Base-by-base conservation (phyloP, 495 filamentous ascomycete species). In the Mycothermus thermophilus region DNA sequence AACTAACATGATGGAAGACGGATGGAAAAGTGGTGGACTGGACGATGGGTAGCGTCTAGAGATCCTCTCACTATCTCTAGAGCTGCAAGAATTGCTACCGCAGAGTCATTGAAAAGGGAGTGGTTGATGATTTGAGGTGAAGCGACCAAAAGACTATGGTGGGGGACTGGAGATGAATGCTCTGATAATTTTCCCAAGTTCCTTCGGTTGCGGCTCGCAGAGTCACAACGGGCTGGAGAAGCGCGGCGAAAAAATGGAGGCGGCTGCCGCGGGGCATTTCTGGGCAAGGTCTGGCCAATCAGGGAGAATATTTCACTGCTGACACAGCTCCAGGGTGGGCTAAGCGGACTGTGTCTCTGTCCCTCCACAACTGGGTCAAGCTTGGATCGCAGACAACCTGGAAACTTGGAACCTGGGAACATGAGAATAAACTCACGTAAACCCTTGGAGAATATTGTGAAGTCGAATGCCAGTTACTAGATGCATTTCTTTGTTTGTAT, bases 41-140 rank as follows among this genome's bases (percentile, higher is more conserved):
- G 28, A 20, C 27, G 46, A 44, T 36, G 24, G 33, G 32, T 49
- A 34, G 67, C 71, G 73, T 69, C 74, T 74, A 75, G 69, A 76
- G 72, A 75, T 67, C 59, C 66, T 71, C 64, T 66, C 69, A 69
- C 63, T 64, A 72, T 74, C 78, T 77, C 77, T 72, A 77, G 75
- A 80, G 69, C 70, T 63, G 51, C 61, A 59, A 65, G 61, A 53
- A 47, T 56, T 69, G 65, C 80, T 79, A 83, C 75, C 77, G 74
- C 37, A 43, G 51, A 49, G 62, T 64, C 67, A 73, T 73, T 65
- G 57, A 63, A 34, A 19, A 6, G 22, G n/a, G 17, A 12, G 11
- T 36, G 17, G 29, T 35, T 27, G 34, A 36, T 29, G 31, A 32
- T 37, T 35, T 35, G 36, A 28, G 35, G 45, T 41, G 32, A 37